Evolutionary conservation across 2,329 filamentous ascomycete species (phyloP).

Genomic region (Diaporthe ilicicola): DNA sequence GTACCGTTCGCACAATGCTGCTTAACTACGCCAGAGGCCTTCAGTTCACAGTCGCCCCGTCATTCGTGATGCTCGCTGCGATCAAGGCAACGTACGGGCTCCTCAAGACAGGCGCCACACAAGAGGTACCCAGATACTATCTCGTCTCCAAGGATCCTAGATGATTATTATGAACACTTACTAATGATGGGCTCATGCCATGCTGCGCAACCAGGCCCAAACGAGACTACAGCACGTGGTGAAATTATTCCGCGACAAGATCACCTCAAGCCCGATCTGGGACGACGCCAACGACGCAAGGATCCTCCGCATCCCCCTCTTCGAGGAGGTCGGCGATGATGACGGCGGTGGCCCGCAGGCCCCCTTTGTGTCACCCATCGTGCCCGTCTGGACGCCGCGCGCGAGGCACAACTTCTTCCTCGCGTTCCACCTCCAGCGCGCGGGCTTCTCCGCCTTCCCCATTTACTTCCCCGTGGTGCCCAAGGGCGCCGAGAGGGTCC

Average conservation of each 20-base stretch:
- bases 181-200: neutral
- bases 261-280: neutral
- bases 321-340: neutral
- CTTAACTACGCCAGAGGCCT: conserved; percentile 44
- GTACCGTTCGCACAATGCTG: conserved; percentile 28
- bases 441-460: conserved; percentile 35
- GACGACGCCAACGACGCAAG: neutral
- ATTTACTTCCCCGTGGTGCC: conserved; percentile 50
- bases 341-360: neutral
- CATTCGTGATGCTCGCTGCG: conserved; percentile 49
- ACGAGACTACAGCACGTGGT: neutral
- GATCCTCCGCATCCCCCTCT: neutral
- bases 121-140: too few relatives aligned
- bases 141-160: too few relatives aligned
- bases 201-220: neutral
- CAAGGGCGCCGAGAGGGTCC: conserved; percentile 44
- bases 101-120: too few relatives aligned
- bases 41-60: conserved; percentile 51
- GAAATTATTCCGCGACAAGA: neutral
- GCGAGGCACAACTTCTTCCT: conserved; percentile 33
- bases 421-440: conserved; percentile 34
- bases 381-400: neutral
- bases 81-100: conserved; percentile 44
- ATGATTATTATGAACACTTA: neutral
- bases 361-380: neutral